Conservation (phyloP, 1,284 basidiomycete genomes). For the Chalciporus sp. region DNA sequence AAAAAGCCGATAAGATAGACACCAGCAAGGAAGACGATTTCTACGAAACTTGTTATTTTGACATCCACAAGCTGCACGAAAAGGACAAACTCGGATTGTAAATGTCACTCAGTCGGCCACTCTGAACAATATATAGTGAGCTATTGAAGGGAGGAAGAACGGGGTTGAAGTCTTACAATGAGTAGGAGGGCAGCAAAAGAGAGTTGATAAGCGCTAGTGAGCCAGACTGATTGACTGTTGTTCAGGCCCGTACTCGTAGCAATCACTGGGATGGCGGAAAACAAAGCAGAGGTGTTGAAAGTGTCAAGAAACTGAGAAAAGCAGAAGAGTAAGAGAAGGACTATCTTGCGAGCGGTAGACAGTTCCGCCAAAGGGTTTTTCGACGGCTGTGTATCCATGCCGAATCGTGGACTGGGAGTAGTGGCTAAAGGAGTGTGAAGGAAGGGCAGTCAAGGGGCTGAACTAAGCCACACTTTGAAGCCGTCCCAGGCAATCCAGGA, state of each 20-base stretch:
- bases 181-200: conserved; percentile 41
- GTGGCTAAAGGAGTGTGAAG: too few relatives aligned
- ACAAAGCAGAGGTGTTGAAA: conserved; percentile 47
- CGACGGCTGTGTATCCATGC: neutral
- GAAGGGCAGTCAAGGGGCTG: too few relatives aligned
- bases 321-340: conserved; percentile 43
- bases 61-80: neutral
- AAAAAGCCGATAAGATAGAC: conserved; percentile 36
- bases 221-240: conserved; percentile 45
- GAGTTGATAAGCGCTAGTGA: conserved; percentile 38
- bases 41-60: conserved; percentile 12
- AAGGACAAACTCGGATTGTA: conserved; percentile 19
- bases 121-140: conserved; percentile 10
- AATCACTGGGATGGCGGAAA: conserved; percentile 39
- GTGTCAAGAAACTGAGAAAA: conserved; percentile 46
- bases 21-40: conserved; percentile 25
- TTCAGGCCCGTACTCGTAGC: conserved; percentile 53
- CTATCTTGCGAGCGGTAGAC: conserved; percentile 14
- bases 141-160: neutral
- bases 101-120: conserved; percentile 23
- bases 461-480: too few relatives aligned
- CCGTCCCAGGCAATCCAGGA: too few relatives aligned
- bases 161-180: conserved; percentile 25
- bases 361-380: neutral
- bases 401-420: neutral